Conservation (phyloP, 2,329 filamentous ascomycete species). For the Fusarium sp. region DNA sequence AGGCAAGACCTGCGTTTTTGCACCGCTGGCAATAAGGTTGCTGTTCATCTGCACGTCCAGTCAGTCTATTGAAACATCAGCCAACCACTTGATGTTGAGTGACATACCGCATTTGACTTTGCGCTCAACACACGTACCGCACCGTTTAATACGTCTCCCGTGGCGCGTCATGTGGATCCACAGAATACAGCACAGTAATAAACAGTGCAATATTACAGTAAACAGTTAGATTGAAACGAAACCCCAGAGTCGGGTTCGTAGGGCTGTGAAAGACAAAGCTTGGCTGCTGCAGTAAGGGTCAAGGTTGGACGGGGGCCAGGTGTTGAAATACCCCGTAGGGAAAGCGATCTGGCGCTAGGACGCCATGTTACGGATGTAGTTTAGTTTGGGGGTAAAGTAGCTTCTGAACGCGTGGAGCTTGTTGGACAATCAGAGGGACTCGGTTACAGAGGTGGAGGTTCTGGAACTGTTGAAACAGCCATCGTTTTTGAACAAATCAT, state of each 20-base stretch:
- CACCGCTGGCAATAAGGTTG: constrained; percentile 28
- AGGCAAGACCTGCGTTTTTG: constrained; percentile 17
- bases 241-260: not conserved
- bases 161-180: constrained; percentile 15
- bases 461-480: not conserved
- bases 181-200: not conserved
- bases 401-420: not conserved
- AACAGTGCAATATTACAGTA: not conserved
- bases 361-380: constrained; percentile 3
- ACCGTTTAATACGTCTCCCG: constrained; percentile 30
- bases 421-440: not conserved
- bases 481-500: not conserved
- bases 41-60: constrained; percentile 15
- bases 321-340: constrained; percentile 29
- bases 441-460: not conserved
- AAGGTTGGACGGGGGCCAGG: constrained; percentile 8
- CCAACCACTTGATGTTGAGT: not conserved
- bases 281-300: not conserved
- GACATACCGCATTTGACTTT: constrained; percentile 31
- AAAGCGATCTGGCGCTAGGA: constrained; percentile 2
- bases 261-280: constrained; percentile 5
- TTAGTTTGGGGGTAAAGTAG: not conserved
- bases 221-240: not conserved
- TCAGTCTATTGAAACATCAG: not conserved
- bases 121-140: constrained; percentile 31